Percentiles rank a stretch among this genome's conserved stretches.
These are phyloP conservation scores for Ceratocystis harringtonii DNA, from an alignment of 2,329 filamentous ascomycete genomes.

Conservation along the genomic window DNA sequence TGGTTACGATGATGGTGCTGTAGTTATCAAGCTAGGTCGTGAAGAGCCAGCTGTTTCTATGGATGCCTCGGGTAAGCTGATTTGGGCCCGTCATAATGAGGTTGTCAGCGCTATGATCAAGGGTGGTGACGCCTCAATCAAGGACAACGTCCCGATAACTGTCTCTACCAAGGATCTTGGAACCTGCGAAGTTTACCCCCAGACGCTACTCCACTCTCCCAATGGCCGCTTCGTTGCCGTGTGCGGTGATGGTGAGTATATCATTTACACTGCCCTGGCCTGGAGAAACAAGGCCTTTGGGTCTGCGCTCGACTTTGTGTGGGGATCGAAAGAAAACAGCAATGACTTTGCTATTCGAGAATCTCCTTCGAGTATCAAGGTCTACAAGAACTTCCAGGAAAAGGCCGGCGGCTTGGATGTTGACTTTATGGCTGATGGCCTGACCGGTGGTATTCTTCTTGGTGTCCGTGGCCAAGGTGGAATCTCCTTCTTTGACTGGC, in stretches of 20 bases:
- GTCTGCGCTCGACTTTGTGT: slow-evolving; percentile 87
- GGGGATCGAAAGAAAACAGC: slow-evolving; percentile 93
- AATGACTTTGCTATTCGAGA: slow-evolving; percentile 97
- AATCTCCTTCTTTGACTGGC: slow-evolving; percentile 94
- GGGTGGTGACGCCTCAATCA: slow-evolving; percentile 62
- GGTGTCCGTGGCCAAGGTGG: slow-evolving; percentile 92
- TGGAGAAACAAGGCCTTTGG: slow-evolving; percentile 98
- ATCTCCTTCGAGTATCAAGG: slow-evolving; percentile 83
- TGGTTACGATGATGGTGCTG: slow-evolving; percentile 93
- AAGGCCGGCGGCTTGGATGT: slow-evolving; percentile 80
- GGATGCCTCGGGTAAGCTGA: slow-evolving; percentile 88
- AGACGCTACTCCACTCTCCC: slow-evolving; percentile 86
- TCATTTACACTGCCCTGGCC: slow-evolving; percentile 92
- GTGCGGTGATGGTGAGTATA: slow-evolving; percentile 95
- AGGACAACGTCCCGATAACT: slow-evolving; percentile 76
- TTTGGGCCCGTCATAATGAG: slow-evolving; percentile 92
- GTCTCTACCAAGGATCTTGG: slow-evolving; percentile 89
- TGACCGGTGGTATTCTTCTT: slow-evolving; percentile 76
- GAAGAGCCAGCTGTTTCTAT: slow-evolving; percentile 97
- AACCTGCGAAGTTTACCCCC: slow-evolving; percentile 91
- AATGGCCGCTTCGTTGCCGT: slow-evolving; percentile 71
- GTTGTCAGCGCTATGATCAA: slow-evolving; percentile 93
- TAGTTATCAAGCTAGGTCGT: slow-evolving; percentile 92
- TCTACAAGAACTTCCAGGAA: slow-evolving; percentile 96
- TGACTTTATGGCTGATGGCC: slow-evolving; percentile 83